Conservation (phyloP, 768 basidiomycete genomes). For the Russula compacta region DNA sequence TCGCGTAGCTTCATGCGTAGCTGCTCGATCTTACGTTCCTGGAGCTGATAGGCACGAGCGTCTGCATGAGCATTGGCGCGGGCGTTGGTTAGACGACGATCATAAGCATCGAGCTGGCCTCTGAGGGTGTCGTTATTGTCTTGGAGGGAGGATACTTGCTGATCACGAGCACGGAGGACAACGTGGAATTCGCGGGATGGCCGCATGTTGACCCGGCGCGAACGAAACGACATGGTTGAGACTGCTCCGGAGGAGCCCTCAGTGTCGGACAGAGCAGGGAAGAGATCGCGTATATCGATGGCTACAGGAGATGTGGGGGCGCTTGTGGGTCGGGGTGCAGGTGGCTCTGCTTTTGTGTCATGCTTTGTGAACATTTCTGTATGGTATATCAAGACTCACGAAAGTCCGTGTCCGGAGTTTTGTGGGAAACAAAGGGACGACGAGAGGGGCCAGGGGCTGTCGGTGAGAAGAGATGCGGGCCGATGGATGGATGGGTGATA, state of each 20-base stretch:
- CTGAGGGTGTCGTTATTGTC: constrained; percentile 8
- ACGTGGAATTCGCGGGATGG: constrained; percentile 10
- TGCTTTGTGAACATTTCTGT: not conserved
- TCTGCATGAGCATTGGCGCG: constrained; percentile 14
- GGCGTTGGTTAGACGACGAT: constrained; percentile 15
- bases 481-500: not conserved
- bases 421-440: not conserved
- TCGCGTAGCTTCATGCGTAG: constrained; percentile 14
- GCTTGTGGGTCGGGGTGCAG: not conserved
- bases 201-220: constrained; percentile 14
- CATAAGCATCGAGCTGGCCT: constrained; percentile 8
- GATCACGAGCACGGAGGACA: constrained; percentile 18
- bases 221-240: constrained; percentile 5
- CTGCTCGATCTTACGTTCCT: constrained; percentile 20
- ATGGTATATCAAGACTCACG: constrained; percentile 3
- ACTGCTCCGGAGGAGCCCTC: not conserved
- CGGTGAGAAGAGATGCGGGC: not conserved
- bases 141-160: constrained; percentile 14
- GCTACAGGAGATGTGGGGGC: not conserved
- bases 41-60: constrained; percentile 9
- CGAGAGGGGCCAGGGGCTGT: not conserved
- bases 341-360: not conserved
- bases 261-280: not conserved
- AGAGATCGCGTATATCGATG: not conserved
- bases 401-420: constrained; percentile 1